Evolutionary conservation across 2,329 filamentous ascomycete genomes (phyloP), one percentile per base, ranked within the genome.

Genomic region (Colletotrichum theobromicola): DNA sequence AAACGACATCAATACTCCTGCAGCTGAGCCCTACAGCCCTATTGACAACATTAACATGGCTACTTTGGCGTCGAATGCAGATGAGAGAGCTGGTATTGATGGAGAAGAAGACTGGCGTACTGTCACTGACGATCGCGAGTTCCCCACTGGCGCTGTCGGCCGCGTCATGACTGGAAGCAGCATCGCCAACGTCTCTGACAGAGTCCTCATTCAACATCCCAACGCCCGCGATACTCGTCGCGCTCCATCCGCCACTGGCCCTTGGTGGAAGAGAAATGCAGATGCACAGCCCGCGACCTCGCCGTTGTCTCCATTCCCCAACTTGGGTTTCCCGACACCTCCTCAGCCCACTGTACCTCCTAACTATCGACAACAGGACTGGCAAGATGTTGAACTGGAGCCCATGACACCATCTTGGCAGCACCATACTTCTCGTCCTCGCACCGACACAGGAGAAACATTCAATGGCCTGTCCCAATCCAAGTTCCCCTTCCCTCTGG

Each of bases 131-230:
- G 75, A 77, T 30, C 71, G 58, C 30, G 37, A 58, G 16, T 60
- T 55, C 7, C 57, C 53, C 18, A 13, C 26, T 35, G 60, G 67
- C 9, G 34, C 55, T 37, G 32, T 77, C 24, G 74, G 76, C 18
- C 65, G 74, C 8, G 61, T 74, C 8, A 69, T 76, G 55, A 74
- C 67, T 55, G 76, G 76, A n/a, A 77, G 76, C 71, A 77, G 76
- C 62, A 75, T 77, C 12, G 76, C 76, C 32, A 74, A 77, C 15
- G 72, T 75, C 46, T 77, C 76, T 28, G 76, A 77, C 18, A 37
- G 37, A 21, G 42, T 72, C 8, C 37, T 76, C 3, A 26, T 63
- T 30, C 34, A n/a, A 21, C 55, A 68, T 32, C 57, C 57, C 57
- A 46, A 7, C 26, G 67, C 15, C 35, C 42, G 13, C n/a, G 42